A percentile compares a stretch with the other conserved stretches of the same genome.
These are phyloP conservation scores for Exobasidium rhododendri DNA, from an alignment of 1,284 basidiomycete genomes.

Conservation along the genomic window DNA sequence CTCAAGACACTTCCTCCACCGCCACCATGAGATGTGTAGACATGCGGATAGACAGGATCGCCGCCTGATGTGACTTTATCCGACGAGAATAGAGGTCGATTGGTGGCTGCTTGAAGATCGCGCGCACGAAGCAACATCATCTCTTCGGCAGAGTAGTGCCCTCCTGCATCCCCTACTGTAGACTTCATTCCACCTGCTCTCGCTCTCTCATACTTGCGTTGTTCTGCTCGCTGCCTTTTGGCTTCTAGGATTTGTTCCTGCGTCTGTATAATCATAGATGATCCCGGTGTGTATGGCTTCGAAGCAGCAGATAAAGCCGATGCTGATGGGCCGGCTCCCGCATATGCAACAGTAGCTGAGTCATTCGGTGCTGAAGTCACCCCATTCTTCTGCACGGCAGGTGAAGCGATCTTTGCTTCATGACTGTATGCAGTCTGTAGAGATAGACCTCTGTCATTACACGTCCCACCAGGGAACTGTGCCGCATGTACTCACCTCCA, in stretches of 20 bases:
- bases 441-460: too few species aligned
- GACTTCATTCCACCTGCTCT: conserved; percentile 25
- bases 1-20: conserved; percentile 70
- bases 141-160: conserved; percentile 60
- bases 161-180: conserved; percentile 13
- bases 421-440: background rate
- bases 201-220: conserved; percentile 33
- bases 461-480: too few species aligned
- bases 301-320: background rate
- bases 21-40: conserved; percentile 69
- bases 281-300: conserved; percentile 48
- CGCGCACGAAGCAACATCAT: conserved; percentile 68
- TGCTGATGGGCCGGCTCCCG: background rate
- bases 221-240: conserved; percentile 29
- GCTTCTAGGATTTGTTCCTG: conserved; percentile 44
- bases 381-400: conserved; percentile 2
- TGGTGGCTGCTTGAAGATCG: conserved; percentile 65
- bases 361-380: background rate
- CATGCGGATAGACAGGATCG: conserved; percentile 69
- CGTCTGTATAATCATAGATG: conserved; percentile 50
- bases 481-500: too few species aligned
- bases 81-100: conserved; percentile 67
- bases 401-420: background rate
- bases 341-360: background rate
- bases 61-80: conserved; percentile 63